Evolutionary conservation across 1,284 basidiomycete genomes (phyloP).

Genomic region (Cutaneotrichosporon dermatis): DNA sequence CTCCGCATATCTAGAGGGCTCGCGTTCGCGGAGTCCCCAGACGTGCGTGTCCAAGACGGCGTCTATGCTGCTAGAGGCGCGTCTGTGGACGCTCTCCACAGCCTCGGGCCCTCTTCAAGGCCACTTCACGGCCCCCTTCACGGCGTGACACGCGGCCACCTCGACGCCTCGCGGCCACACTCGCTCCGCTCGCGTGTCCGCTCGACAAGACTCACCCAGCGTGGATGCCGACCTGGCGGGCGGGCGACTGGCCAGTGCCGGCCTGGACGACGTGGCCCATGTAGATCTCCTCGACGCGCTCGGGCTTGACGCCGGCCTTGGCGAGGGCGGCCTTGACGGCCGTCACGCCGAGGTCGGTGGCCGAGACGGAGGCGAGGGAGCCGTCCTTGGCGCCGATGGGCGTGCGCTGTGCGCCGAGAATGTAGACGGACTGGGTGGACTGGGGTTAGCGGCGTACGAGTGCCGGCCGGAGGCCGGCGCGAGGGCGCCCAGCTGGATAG

Average conservation of each 20-base stretch:
- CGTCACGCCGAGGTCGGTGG: conserved; percentile 80
- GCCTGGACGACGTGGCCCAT: conserved; percentile 96
- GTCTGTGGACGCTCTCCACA: too few species aligned
- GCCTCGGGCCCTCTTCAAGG: too few species aligned
- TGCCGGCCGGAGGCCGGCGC: neutral
- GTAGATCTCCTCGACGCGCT: conserved; percentile 86
- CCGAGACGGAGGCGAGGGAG: conserved; percentile 77
- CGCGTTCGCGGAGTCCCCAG: too few species aligned
- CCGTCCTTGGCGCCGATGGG: conserved; percentile 94
- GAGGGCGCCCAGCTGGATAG: neutral
- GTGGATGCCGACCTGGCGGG: conserved; percentile 86
- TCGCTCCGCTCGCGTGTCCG: neutral
- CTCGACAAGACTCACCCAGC: conserved; percentile 58
- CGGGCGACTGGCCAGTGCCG: conserved; percentile 90
- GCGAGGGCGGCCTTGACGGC: conserved; percentile 88
- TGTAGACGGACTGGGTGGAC: conserved; percentile 73
- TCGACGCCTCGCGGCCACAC: neutral
- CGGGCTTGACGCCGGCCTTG: conserved; percentile 72
- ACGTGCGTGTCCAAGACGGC: too few species aligned
- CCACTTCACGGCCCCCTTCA: too few species aligned
- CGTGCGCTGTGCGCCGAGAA: conserved; percentile 89
- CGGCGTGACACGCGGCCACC: neutral
- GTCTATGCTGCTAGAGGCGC: too few species aligned
- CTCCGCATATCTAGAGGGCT: too few species aligned
- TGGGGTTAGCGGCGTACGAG: conserved; percentile 4